Percentiles rank a stretch among this genome's conserved stretches.
Conservation (phyloP, 495 filamentous ascomycete species). For the Podospora australis region DNA sequence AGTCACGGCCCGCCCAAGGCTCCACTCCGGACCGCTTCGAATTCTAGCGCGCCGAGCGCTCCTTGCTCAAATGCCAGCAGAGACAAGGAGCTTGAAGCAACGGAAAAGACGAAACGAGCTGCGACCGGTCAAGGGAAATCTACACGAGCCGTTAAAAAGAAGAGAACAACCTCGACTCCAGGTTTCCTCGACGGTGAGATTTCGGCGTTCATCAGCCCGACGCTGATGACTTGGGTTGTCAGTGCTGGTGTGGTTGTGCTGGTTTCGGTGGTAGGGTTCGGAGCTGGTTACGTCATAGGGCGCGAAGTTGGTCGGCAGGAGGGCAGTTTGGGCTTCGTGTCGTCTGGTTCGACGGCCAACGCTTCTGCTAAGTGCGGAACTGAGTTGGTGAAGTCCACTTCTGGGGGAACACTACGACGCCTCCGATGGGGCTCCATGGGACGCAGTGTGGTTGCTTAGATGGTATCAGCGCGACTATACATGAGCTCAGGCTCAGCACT, state of each 20-base stretch:
- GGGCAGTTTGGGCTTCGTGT: slow-evolving; percentile 31
- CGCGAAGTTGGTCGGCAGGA: slow-evolving; percentile 72
- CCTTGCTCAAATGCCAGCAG: slow-evolving; percentile 26
- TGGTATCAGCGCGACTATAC: no score
- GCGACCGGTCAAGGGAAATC: slow-evolving; percentile 32
- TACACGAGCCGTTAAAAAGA: slow-evolving; percentile 45
- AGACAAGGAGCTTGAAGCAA: slow-evolving; percentile 34
- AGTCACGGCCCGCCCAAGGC: slow-evolving; percentile 20
- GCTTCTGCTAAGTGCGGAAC: slow-evolving; percentile 38
- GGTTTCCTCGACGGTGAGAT: slow-evolving; percentile 6
- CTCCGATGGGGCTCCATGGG: slow-evolving; percentile 43
- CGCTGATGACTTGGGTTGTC: slow-evolving; percentile 84
- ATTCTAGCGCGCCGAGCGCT: slow-evolving; percentile 28
- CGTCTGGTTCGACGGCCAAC: slow-evolving; percentile 33
- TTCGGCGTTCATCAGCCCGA: slow-evolving; percentile 50
- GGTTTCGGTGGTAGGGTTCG: slow-evolving; percentile 85
- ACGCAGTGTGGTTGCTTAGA: slow-evolving; percentile 37
- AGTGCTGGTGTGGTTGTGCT: slow-evolving; percentile 89
- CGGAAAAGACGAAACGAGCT: slow-evolving; percentile 48
- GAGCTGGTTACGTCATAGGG: slow-evolving; percentile 86
- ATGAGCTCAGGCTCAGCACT: no score
- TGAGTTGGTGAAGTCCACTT: slow-evolving; percentile 34
- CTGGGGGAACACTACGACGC: slow-evolving; percentile 35
- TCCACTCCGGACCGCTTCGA: slow-evolving; percentile 25
- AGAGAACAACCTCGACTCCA: slow-evolving; percentile 39